Evolutionary conservation across 208 protist species (phyloP), one percentile per base, ranked within the genome.

Genomic region (Leishmania lainsoni): DNA sequence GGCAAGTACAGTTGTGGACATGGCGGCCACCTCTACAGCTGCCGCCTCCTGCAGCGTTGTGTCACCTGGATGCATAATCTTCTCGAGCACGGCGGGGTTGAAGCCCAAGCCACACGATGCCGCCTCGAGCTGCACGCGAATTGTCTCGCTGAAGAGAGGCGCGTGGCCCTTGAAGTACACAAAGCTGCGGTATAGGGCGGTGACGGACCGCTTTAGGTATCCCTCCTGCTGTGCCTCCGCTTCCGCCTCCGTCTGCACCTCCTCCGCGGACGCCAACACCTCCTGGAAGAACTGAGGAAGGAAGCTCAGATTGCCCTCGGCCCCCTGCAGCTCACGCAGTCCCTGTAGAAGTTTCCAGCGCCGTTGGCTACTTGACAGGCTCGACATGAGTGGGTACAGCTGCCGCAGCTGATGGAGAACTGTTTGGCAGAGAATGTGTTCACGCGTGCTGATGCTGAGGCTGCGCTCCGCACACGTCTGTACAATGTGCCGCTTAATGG

Each of bases 241-340:
- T 78, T 84, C 65, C 48, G 85, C 79, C 76, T 90, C 87, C 14
- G 82, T 70, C 70, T 81, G 71, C 63, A 93, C 79, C 71, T 86
- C 81, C 51, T 95, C 91, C 3, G 88, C 81, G 14, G 68, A 61
- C n/a, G 78, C 70, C 75, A 97, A 78, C 59, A 95, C 29, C 70
- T 87, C 79, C 58, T 85, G 75, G 65, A 91, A 79, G 32, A 88
- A 75, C 35, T 83, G 76, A 10, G 89, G 89, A 45, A 96, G 83
- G 54, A 87, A 90, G 65, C 32, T 61, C 29, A 90, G 76, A 76
- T 94, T 87, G 9, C 42, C 80, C 66, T 95, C 87, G 4, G 78
- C 79, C 32, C 84, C 83, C 71, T 95, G 91, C 72, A 96, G 76
- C 81, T 95, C 91, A 17, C 85, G 89, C 51, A 97, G 83, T 3